Conservation (phyloP, 2,329 filamentous ascomycete genomes). For the Penicillium sp. region DNA sequence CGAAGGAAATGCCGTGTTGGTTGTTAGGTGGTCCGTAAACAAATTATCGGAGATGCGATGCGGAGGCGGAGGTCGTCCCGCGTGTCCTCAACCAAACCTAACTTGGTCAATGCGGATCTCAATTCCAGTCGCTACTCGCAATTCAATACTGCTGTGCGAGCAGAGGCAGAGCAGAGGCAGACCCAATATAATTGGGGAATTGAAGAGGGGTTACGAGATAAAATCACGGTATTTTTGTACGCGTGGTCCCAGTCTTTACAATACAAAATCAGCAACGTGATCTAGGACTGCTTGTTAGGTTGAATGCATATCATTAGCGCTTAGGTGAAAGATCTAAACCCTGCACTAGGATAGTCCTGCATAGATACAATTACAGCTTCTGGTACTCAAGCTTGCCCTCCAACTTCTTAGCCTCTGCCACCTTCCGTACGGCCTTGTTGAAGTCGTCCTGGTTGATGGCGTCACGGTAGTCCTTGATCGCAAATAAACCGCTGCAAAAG, state of each 20-base stretch:
- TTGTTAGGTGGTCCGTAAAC: constrained; percentile 3
- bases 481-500: constrained; percentile 75
- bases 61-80: constrained; percentile 6
- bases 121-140: not conserved
- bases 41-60: constrained; percentile 8
- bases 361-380: constrained; percentile 57
- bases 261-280: no score
- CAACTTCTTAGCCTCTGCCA: constrained; percentile 95
- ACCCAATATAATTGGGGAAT: constrained; percentile 4
- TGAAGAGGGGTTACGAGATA: constrained; percentile 2
- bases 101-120: not conserved
- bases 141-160: not conserved
- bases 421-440: constrained; percentile 98
- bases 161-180: constrained; percentile 2
- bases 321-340: constrained; percentile 12
- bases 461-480: constrained; percentile 97
- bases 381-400: constrained; percentile 98
- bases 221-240: constrained; percentile 5
- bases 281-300: not conserved
- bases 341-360: constrained; percentile 10
- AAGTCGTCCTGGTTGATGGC: constrained; percentile 98
- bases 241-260: not conserved
- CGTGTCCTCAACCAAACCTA: not conserved
- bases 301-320: constrained; percentile 17
- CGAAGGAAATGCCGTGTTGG: not conserved